Evolutionary conservation across 768 basidiomycete species (phyloP), one percentile per base, ranked within the genome.

Genomic region (Dentipellis fragilis): DNA sequence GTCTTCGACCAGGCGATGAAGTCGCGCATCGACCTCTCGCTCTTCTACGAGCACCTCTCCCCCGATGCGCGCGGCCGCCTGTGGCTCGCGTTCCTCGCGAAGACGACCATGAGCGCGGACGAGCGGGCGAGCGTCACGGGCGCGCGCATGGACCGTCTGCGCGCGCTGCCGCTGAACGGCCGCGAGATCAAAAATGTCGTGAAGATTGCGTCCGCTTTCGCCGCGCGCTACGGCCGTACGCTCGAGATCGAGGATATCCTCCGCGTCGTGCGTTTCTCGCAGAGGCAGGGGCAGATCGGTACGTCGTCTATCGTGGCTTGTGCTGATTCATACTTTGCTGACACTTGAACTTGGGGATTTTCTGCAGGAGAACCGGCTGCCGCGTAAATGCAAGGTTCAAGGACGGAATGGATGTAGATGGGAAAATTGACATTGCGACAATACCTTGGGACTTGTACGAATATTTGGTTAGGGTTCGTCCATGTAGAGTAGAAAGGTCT

Each of bases 1-100:
- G 59, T 66, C 17, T 66, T 65, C 47, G 72, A 73, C 56, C 51
- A 61, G 4, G 71, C 71, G 42, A 45, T 45, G 42, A 45, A 45
- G 42, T 45, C 42, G 42, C 42, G 42, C 42, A 59, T 60, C 56
- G 61, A 57, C 55, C 59, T 63, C 57, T 62, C 65, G 3, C 35
- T 66, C 23, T 54, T 56, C 42, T 66, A 63, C 57, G 58, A 60
- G 21, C 58, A 58, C n/a, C 61, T 66, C 36, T 55, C 58, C 38
- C 40, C 21, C 3, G 54, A 51, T 4, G 54, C 60, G 36, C 59
- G 62, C n/a, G 36, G 35, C 16, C 39, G 51, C 29, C 59, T 66
- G 45, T 65, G 64, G 64, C 22, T 42, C 1, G 54, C 61, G 14
- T 65, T 66, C 56, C 57, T 66, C 29, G 42, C 47, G 10, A 60